Conservation (phyloP, 2,329 filamentous ascomycete species). For the Epichloe hybrida region DNA sequence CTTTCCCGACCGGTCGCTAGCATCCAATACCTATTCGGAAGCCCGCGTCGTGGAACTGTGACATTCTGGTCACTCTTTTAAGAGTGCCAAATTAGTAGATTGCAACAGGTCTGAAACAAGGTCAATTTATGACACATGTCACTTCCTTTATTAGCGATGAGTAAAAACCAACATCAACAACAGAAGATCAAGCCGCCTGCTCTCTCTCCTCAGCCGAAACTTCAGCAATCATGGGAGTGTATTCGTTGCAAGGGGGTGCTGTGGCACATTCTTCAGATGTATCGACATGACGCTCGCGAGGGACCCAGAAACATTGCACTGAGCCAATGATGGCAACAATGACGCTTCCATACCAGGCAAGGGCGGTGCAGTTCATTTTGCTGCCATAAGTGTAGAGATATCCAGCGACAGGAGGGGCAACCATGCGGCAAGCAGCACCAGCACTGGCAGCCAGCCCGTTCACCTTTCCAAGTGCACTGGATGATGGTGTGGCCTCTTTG, state of each 20-base stretch:
- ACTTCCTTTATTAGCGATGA: background rate
- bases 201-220: conserved; percentile 15
- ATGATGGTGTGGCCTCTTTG: conserved; percentile 49
- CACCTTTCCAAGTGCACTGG: conserved; percentile 45
- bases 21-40: conserved; percentile 1
- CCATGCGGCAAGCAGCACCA: conserved; percentile 52
- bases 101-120: background rate
- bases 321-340: conserved; percentile 42
- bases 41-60: conserved; percentile 8
- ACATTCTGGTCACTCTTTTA: conserved; percentile 6
- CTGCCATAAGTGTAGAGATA: conserved; percentile 49
- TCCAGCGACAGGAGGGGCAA: conserved; percentile 51
- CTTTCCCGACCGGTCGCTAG: conserved; percentile 2
- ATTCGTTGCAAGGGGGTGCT: conserved; percentile 6
- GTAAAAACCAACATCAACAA: background rate
- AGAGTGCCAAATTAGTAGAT: conserved; percentile 7
- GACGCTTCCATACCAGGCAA: conserved; percentile 52
- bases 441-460: conserved; percentile 54
- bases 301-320: conserved; percentile 45
- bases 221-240: conserved; percentile 15
- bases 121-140: background rate
- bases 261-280: conserved; percentile 17
- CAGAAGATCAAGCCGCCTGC: background rate
- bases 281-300: conserved; percentile 16
- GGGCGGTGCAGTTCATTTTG: conserved; percentile 42